Conservation (phyloP, 202 grass and related monocot species). For the Carex arenaria region DNA sequence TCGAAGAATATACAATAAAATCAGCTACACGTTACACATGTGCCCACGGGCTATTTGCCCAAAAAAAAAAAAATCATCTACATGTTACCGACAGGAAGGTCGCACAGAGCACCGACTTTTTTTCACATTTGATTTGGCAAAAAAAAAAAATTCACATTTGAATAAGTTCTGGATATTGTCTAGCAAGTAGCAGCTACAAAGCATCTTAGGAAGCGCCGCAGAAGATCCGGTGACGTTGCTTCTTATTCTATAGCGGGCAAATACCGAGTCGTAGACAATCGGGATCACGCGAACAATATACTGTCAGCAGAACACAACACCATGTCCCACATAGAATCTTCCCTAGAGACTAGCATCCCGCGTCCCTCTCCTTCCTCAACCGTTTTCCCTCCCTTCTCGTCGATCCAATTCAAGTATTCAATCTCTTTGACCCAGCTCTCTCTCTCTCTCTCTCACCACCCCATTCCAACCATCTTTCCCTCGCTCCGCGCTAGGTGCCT, state of each 20-base stretch:
- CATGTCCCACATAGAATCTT: not conserved
- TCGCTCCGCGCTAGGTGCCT: constrained; percentile 1
- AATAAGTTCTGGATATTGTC: no score
- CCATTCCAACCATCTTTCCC: constrained; percentile 39
- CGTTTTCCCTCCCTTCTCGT: not conserved
- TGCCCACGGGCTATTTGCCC: no score
- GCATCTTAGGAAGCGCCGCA: not conserved
- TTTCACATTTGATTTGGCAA: no score
- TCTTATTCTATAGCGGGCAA: not conserved
- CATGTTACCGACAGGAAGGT: no score
- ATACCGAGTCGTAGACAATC: not conserved
- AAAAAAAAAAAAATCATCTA: no score
- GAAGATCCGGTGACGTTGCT: not conserved
- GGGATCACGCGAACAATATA: not conserved
- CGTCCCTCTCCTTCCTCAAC: not conserved
- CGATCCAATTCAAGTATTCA: not conserved
- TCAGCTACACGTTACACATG: no score
- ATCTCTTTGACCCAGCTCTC: constrained; percentile 26
- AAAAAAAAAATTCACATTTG: no score
- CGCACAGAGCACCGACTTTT: no score
- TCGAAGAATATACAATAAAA: no score
- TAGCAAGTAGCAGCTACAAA: not conserved
- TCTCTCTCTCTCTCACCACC: not conserved
- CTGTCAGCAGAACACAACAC: not conserved
- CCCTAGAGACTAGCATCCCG: not conserved